Base-by-base conservation (phyloP, 805 yeast species). In the Myxozyma vanderwaltii region DNA sequence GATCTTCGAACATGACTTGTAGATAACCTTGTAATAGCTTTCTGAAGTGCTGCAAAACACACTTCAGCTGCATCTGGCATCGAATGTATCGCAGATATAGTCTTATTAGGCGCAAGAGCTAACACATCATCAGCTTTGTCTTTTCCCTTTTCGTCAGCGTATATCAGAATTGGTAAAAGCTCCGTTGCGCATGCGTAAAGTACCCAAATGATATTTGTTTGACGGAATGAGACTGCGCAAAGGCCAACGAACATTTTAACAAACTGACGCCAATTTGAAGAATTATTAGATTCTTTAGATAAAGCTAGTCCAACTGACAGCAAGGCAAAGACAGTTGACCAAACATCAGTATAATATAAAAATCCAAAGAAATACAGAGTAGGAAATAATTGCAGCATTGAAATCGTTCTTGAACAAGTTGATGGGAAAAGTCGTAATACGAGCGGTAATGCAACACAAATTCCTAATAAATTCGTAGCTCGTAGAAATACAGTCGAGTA, bases 161-260 rank as follows among this genome's bases (percentile, higher is more conserved):
- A 43, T 5, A 56, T 52, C 23, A 56, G 33, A 15, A 44, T 23
- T 12, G 40, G 24, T 3, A 48, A 23, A 3, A 53, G 3, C 40
- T 51, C 60, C 19, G 43, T 36, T 1, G 35, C 51, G 19, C 31
- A 39, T 1, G 62, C 63, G 39, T 50, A 62, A 12, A 36, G 51
- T 1, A 83, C 79, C 99, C 99, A 94, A 0, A 91, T 77, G 35
- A 94, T 85, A 68, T 94, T 94, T 0, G 99, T 94, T 68, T 94
- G 99, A 63, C 99, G 81, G 70, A 94, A 86, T 69, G 81, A 74
- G 38, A 94, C 13, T 23, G 31, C 29, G 43, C 23, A 10, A 36
- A 43, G 43, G 6, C 47, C 50, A 36, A 52, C 41, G 29, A n/a
- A 17, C 36, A 36, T 12, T 38, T 43, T 33, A 13, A 21, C 56